A percentile compares a stretch with the other conserved stretches of the same genome.
Conservation (phyloP, 768 basidiomycete genomes). For the Tylopilus balloui region DNA sequence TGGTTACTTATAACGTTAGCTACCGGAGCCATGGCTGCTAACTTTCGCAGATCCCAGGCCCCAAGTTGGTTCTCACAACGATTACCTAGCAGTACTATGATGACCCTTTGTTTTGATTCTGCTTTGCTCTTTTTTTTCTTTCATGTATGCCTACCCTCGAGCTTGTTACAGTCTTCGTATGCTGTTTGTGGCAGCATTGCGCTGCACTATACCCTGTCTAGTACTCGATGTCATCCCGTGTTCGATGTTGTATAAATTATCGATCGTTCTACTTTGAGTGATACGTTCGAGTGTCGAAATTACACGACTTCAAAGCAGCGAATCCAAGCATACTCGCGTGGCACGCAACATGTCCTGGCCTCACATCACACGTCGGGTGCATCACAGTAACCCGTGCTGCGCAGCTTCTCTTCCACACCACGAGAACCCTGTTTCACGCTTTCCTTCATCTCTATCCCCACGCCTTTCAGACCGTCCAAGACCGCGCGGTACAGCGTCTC, state of each 20-base stretch:
- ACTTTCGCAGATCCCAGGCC: neutral
- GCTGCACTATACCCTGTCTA: constrained; percentile 12
- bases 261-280: neutral
- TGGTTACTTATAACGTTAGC: constrained; percentile 24
- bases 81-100: neutral
- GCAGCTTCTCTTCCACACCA: constrained; percentile 43
- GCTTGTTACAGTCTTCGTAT: neutral
- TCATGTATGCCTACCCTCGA: neutral
- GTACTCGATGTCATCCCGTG: neutral
- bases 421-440: constrained; percentile 35
- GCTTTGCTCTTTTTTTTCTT: neutral
- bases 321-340: too few species aligned
- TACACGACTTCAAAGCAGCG: too few species aligned
- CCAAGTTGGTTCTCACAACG: neutral
- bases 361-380: neutral
- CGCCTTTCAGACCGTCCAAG: constrained; percentile 53
- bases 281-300: too few species aligned
- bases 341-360: too few species aligned
- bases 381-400: constrained; percentile 5
- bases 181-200: constrained; percentile 12
- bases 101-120: neutral
- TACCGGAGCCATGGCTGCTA: neutral
- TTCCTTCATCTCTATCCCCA: constrained; percentile 40
- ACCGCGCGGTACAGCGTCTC: constrained; percentile 58
- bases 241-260: neutral